Evolutionary conservation across 352 stramenopile genomes (phyloP).

Genomic region (Phytophthora pinifolia): DNA sequence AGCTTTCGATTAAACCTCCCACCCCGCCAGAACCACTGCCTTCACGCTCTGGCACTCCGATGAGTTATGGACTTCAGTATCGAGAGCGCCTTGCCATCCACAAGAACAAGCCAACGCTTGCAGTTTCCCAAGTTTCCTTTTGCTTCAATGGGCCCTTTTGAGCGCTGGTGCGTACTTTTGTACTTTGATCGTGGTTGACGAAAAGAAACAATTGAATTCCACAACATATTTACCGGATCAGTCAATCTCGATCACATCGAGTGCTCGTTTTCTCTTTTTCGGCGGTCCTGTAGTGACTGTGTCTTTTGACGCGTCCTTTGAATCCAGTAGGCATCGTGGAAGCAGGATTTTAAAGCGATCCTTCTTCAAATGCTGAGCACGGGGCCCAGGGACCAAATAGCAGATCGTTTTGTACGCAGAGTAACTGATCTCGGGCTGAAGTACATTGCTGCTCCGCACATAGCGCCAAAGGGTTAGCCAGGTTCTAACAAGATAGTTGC

Average conservation of each 20-base stretch:
- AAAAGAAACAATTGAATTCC: constrained; percentile 2
- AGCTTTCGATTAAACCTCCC: constrained; percentile 72
- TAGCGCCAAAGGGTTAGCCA: constrained; percentile 5
- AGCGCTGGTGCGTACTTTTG: neutral
- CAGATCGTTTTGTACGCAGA: constrained; percentile 77
- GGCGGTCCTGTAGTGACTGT: neutral
- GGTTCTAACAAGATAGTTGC: neutral
- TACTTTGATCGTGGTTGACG: neutral
- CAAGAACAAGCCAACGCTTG: constrained; percentile 79
- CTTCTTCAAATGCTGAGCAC: constrained; percentile 33
- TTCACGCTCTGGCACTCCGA: constrained; percentile 42
- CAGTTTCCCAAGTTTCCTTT: constrained; percentile 80
- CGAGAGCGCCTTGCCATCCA: constrained; percentile 69
- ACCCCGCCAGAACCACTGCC: constrained; percentile 58
- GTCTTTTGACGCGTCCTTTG: neutral
- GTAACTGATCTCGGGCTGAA: constrained; percentile 76
- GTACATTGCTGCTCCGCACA: constrained; percentile 34
- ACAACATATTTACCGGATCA: constrained; percentile 1
- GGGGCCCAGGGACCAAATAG: constrained; percentile 55
- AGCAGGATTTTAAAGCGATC: constrained; percentile 25
- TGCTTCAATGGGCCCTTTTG: constrained; percentile 38
- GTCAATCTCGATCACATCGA: constrained; percentile 31
- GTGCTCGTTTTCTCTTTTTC: constrained; percentile 27
- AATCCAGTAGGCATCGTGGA: constrained; percentile 7
- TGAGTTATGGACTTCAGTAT: constrained; percentile 81